A percentile compares a stretch with the other conserved stretches of the same genome.
Evolutionary conservation across 2,329 filamentous ascomycete species (phyloP).

Genomic region (Colletotrichum karsti): DNA sequence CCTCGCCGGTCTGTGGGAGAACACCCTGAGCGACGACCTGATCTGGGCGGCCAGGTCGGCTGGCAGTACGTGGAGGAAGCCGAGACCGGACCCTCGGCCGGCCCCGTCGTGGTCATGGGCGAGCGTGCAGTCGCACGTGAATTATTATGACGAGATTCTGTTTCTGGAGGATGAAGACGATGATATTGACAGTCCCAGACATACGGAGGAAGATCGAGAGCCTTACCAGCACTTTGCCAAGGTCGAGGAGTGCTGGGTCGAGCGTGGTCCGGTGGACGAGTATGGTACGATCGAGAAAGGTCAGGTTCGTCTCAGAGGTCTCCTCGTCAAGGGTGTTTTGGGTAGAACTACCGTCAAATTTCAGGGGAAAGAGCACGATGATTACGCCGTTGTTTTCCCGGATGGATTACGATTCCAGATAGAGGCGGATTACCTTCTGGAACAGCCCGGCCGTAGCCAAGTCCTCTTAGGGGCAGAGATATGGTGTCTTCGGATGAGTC

Average conservation of each 20-base stretch:
- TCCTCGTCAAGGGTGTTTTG: not conserved
- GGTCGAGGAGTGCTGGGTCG: not conserved
- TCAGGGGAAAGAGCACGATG: not conserved
- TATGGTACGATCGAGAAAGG: not conserved
- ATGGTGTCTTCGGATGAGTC: not conserved
- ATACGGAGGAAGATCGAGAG: not conserved
- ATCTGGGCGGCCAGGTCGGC: constrained; percentile 8
- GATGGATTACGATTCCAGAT: not conserved
- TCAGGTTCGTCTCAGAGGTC: not conserved
- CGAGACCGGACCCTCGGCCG: not conserved
- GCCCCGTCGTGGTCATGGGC: constrained; percentile 29
- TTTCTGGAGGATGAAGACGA: not conserved
- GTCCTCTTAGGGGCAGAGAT: not conserved
- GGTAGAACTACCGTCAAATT: not conserved
- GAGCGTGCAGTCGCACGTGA: constrained; percentile 6
- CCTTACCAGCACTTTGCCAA: not conserved
- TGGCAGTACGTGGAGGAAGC: not conserved
- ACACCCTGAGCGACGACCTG: constrained; percentile 22
- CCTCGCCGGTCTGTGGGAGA: constrained; percentile 24
- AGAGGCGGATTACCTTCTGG: not conserved
- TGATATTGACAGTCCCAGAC: not conserved
- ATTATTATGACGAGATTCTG: constrained; percentile 11
- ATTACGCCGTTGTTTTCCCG: not conserved
- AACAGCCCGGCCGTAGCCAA: not conserved
- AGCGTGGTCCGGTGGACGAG: not conserved